Percentiles rank a stretch among this genome's conserved stretches.
These are phyloP conservation scores for Komagataea norvegica DNA, from an alignment of 1,139 yeast genomes.

Conservation along the genomic window DNA sequence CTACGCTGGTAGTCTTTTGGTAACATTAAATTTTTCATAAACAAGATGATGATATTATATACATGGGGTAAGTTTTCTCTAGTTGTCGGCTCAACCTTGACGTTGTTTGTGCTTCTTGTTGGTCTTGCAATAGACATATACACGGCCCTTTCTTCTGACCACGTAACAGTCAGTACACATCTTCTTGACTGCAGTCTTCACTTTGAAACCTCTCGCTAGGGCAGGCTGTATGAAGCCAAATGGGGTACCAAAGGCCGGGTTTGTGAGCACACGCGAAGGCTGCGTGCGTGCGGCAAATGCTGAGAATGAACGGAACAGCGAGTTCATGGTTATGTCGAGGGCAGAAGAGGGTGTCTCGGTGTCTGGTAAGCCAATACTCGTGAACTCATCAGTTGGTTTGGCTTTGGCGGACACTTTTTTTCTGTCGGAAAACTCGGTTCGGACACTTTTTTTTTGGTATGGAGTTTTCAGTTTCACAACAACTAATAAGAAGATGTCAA, in stretches of 20 bases:
- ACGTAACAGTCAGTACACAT: slow-evolving; percentile 86
- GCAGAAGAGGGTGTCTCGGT: too few relatives aligned
- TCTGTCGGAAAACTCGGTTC: too few relatives aligned
- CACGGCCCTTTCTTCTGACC: slow-evolving; percentile 92
- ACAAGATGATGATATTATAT: background rate
- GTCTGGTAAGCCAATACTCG: too few relatives aligned
- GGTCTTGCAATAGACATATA: slow-evolving; percentile 86
- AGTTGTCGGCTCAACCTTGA: slow-evolving; percentile 55
- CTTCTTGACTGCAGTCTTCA: slow-evolving; percentile 82
- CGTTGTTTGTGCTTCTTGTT: slow-evolving; percentile 96
- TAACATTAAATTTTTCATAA: slow-evolving; percentile 1
- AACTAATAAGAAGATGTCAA: too few relatives aligned
- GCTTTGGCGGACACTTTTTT: background rate
- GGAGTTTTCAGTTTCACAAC: too few relatives aligned
- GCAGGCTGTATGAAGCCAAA: slow-evolving; percentile 26
- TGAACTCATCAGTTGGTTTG: background rate
- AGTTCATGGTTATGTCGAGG: slow-evolving; percentile 18
- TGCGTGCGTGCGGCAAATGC: slow-evolving; percentile 17
- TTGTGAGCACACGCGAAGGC: slow-evolving; percentile 17
- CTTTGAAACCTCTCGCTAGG: slow-evolving; percentile 54
- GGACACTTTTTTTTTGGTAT: too few relatives aligned
- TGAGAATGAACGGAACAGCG: slow-evolving; percentile 19
- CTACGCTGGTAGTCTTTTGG: too few relatives aligned
- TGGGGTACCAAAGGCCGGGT: slow-evolving; percentile 13
- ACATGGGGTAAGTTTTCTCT: background rate